Evolutionary conservation across 2,329 filamentous ascomycete genomes (phyloP), one percentile per base, ranked within the genome.

Genomic region (Torrubiellomyces zombiae): DNA sequence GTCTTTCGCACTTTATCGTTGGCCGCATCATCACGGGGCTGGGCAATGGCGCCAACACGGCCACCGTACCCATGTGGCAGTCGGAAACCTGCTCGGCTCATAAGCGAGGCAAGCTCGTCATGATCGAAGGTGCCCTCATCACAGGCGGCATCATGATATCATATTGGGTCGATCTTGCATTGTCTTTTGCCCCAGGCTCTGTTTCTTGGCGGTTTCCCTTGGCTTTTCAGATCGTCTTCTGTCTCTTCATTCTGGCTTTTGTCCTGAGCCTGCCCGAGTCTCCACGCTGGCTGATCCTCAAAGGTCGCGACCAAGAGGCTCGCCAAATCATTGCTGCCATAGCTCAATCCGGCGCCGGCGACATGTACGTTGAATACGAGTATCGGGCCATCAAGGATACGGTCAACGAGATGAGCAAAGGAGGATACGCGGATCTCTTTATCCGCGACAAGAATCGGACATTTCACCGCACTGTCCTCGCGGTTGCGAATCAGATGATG

Each of bases 331-430:
- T 67, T 13, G 47, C 50, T 11, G 65, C 59, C 24, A 50, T 77
- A 11, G 65, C 70, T 25, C 60, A 55, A 33, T 47, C 66, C 23
- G 63, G 64, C 6, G 38, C 42, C 3, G 60, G 67, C 24, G 61
- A 67, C n/a, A 62, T 64, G 2, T 69, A 58, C 42, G 63, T 77
- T 21, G 46, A 67, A 10, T 48, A 52, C 9, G 67, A 75, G 38
- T 69, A 64, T 41, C 51, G 55, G 21, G 62, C 70, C 31, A 75
- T 75, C 40, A 64, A 64, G 34, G 64, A 73, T 26, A 68, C 76
- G 1, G 72, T 78, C n/a, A 50, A 69, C n/a, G 75, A 83, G 41
- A 54, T 59, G 26, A 72, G 69, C 16, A 72, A 75, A 26, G 58
- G 66, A 4, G 64, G 58, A 3, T 75, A 64, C 56, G 41, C 40